A percentile compares a stretch with the other conserved stretches of the same genome.
Evolutionary conservation across 306 rosid genomes (phyloP).

Genomic region (Glycine latifolia): DNA sequence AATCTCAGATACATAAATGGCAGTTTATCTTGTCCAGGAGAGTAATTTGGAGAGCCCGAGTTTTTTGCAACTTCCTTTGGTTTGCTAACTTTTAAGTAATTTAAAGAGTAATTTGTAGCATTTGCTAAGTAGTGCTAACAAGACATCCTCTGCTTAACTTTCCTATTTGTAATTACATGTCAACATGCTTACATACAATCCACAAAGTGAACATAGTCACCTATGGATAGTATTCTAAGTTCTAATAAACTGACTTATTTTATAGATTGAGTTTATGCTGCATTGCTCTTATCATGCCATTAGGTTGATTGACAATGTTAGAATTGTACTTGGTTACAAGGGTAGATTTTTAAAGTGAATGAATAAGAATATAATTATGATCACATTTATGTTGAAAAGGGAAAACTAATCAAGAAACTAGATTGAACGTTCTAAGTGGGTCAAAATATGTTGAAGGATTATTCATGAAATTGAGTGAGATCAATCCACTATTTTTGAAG

Average conservation of each 20-base stretch:
- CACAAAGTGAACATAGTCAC: not conserved
- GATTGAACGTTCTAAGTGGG: constrained; percentile 8
- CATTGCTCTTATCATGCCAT: not conserved
- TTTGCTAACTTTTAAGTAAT: not conserved
- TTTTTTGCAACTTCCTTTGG: not conserved
- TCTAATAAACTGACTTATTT: not conserved
- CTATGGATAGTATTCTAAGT: not conserved
- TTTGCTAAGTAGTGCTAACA: not conserved
- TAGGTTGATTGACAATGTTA: not conserved
- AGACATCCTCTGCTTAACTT: not conserved
- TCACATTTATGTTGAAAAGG: not conserved
- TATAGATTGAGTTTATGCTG: too few relatives aligned
- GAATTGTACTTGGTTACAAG: not conserved
- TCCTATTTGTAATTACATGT: constrained; percentile 3
- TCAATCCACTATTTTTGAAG: not conserved
- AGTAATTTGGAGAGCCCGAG: not conserved
- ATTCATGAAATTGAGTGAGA: constrained; percentile 11
- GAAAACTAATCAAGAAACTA: constrained; percentile 13
- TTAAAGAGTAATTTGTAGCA: not conserved
- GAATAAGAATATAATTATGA: not conserved
- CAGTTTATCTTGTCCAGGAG: constrained; percentile 9
- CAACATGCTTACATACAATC: not conserved
- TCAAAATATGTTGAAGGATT: not conserved
- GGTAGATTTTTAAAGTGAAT: too few relatives aligned
- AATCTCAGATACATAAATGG: constrained; percentile 19